Evolutionary conservation across 164 flowering plant genomes (phyloP).

Genomic region (Nymphaea thermarum): DNA sequence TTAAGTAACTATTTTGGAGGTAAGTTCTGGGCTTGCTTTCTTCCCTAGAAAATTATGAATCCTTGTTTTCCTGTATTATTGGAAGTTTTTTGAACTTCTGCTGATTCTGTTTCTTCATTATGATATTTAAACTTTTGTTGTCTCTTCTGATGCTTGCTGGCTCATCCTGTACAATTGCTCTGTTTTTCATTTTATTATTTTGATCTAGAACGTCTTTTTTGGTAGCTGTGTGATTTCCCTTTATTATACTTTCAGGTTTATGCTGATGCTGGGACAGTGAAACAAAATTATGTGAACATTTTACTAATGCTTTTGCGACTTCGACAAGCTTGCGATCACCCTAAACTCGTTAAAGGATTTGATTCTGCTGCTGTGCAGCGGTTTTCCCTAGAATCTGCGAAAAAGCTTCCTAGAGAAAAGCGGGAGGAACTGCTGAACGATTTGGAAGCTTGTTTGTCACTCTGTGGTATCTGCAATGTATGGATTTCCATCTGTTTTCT

Average conservation of each 20-base stretch:
- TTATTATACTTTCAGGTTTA: slow-evolving; percentile 49
- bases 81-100: too few species aligned
- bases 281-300: slow-evolving; percentile 91
- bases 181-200: too few species aligned
- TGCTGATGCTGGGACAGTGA: slow-evolving; percentile 96
- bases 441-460: slow-evolving; percentile 64
- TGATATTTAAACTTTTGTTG: too few species aligned
- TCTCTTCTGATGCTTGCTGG: too few species aligned
- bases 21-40: too few species aligned
- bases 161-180: too few species aligned
- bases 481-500: slow-evolving; percentile 8
- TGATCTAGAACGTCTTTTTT: too few species aligned
- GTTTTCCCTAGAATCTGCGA: slow-evolving; percentile 59
- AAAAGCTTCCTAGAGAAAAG: slow-evolving; percentile 60
- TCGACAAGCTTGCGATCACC: slow-evolving; percentile 99
- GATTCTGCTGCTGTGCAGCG: slow-evolving; percentile 44
- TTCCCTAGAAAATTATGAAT: too few species aligned
- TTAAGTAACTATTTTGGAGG: too few species aligned
- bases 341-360: slow-evolving; percentile 47
- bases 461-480: slow-evolving; percentile 91
- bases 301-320: slow-evolving; percentile 94
- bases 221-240: too few species aligned
- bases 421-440: slow-evolving; percentile 35
- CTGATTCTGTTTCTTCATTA: too few species aligned
- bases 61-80: too few species aligned